Base-by-base conservation (phyloP, 2,329 filamentous ascomycete genomes). In the Emergomyces pasteurianus region DNA sequence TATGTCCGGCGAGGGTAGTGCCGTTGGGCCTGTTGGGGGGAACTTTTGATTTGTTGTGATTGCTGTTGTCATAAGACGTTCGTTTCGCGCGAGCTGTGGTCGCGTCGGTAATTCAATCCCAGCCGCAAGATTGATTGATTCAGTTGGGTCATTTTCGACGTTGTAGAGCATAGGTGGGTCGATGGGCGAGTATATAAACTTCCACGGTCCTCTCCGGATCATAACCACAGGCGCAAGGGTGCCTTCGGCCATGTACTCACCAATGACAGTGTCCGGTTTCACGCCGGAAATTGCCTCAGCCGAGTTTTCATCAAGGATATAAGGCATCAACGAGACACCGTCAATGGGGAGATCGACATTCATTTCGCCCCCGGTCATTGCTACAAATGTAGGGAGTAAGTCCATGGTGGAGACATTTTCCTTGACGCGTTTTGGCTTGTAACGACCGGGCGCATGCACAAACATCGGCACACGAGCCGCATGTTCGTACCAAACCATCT, bases 401-500 rank as follows among this genome's bases (percentile, higher is more conserved):
- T 96, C 92, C 70, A 96, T 83, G 0, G 92, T 96, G 12, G 90
- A 95, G 14, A 96, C 92, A 65, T 92, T 95, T 73, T 92, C 81
- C 21, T 82, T 81, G 34, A 96, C 88, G 40, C 85, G 87, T 77
- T 86, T 90, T 38, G 91, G 86, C 16, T 80, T 72, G 74, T 92
- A 95, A 63, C 81, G 82, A 68, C 85, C 80, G 31, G 92, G 92
- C 68, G 92, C 85, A 74, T 90, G 87, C 72, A 96, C 82, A 65
- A 96, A 80, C 71, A 96, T 86, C 1, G 92, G 92, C 26, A 96
- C 92, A 34, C 92, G 87, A 53, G 90, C 90, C 14, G 90, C 95
- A 47, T 87, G 87, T 80, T 96, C 92, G 69, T 91, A 96, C 82
- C 94, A 96, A 71, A 85, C 90, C 92, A 96, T 96, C 81, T 96